Percentiles rank a stretch among this genome's conserved stretches.
These are phyloP conservation scores for Wilcoxina mikolae DNA, from an alignment of 495 filamentous ascomycete genomes.

Conservation along the genomic window DNA sequence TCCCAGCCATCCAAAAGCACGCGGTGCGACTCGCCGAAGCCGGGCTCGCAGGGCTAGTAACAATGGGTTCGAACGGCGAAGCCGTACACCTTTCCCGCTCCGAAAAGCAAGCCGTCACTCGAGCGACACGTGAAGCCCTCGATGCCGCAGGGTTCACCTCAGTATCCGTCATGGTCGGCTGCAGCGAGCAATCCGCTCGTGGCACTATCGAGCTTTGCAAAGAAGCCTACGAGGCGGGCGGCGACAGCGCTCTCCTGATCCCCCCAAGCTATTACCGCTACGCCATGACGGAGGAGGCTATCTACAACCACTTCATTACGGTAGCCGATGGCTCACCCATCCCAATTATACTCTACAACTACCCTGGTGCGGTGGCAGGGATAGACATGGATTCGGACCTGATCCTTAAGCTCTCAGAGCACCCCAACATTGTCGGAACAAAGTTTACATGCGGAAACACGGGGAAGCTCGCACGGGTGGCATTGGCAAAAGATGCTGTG, in stretches of 20 bases:
- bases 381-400: slow-evolving; percentile 87
- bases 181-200: slow-evolving; percentile 61
- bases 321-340: slow-evolving; percentile 63
- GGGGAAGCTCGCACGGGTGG: slow-evolving; percentile 74
- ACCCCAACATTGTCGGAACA: slow-evolving; percentile 73
- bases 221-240: slow-evolving; percentile 49
- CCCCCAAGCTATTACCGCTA: slow-evolving; percentile 73
- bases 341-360: slow-evolving; percentile 79
- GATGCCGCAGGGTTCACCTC: slow-evolving; percentile 64
- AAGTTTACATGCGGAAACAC: slow-evolving; percentile 90
- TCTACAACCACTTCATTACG: slow-evolving; percentile 60
- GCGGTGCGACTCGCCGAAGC: slow-evolving; percentile 66
- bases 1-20: slow-evolving; percentile 61
- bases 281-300: slow-evolving; percentile 60
- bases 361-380: slow-evolving; percentile 77
- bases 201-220: slow-evolving; percentile 62
- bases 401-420: slow-evolving; percentile 62
- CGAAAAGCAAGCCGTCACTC: slow-evolving; percentile 62
- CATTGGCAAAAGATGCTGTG: slow-evolving; percentile 58
- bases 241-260: slow-evolving; percentile 62
- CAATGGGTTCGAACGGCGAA: slow-evolving; percentile 84
- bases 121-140: slow-evolving; percentile 65
- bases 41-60: slow-evolving; percentile 68
- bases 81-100: slow-evolving; percentile 64
- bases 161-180: slow-evolving; percentile 66